Evolutionary conservation across 2,329 filamentous ascomycete species (phyloP).

Genomic region (Aspergillus niger): DNA sequence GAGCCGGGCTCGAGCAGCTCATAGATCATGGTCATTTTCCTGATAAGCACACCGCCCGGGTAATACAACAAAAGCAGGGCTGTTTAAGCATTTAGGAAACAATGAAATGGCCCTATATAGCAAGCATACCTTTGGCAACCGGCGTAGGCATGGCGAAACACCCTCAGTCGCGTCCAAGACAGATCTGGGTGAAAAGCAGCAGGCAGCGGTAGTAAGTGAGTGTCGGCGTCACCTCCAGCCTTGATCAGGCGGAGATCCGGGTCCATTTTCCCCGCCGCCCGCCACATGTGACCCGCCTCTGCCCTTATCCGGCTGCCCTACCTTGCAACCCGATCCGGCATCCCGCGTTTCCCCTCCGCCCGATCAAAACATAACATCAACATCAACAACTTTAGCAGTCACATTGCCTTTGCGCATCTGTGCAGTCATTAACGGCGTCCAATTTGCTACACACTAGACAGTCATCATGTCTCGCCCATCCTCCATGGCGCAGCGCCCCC

Average conservation of each 20-base stretch:
- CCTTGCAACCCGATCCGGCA: slow-evolving; percentile 33
- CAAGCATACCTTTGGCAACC: slow-evolving; percentile 49
- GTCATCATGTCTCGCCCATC: slow-evolving; percentile 54
- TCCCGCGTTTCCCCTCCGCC: slow-evolving; percentile 32
- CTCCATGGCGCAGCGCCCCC: slow-evolving; percentile 53
- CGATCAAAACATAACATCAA: slow-evolving; percentile 20
- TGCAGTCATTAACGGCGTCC: background rate
- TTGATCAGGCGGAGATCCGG: background rate
- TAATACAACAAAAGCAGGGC: background rate
- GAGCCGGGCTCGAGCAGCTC: background rate
- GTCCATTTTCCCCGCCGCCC: slow-evolving; percentile 20
- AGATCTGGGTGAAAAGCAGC: background rate
- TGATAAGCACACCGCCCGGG: slow-evolving; percentile 37
- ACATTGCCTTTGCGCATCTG: background rate
- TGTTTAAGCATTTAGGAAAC: background rate
- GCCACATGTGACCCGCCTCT: slow-evolving; percentile 31
- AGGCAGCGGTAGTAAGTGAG: background rate
- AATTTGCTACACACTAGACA: background rate
- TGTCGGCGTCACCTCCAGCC: background rate
- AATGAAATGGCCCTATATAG: slow-evolving; percentile 9
- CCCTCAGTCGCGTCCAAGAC: background rate
- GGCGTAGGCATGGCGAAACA: slow-evolving; percentile 46
- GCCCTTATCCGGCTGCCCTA: slow-evolving; percentile 41
- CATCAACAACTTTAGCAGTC: background rate
- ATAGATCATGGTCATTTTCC: slow-evolving; percentile 18